A percentile compares a stretch with the other conserved stretches of the same genome.
Conservation (phyloP, 2,329 filamentous ascomycete genomes). For the Pezicula carpinea region DNA sequence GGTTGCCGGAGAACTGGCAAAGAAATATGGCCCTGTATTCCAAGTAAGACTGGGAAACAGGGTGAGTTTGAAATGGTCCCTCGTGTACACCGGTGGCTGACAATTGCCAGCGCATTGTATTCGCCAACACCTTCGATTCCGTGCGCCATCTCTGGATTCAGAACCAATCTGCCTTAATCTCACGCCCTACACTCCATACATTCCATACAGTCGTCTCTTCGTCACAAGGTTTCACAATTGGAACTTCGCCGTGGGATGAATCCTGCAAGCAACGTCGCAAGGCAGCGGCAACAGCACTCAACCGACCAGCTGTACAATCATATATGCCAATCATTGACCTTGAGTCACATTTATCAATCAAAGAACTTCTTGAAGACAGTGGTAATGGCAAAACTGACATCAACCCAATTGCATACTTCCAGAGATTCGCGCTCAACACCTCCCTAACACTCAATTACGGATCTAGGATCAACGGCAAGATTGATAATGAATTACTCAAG, state of each 20-base stretch:
- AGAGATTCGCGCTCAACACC: slow-evolving; percentile 72
- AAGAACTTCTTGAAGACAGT: slow-evolving; percentile 64
- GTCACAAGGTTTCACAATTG: slow-evolving; percentile 77
- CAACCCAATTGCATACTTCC: slow-evolving; percentile 69
- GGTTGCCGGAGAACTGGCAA: slow-evolving; percentile 50
- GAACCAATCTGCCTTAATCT: slow-evolving; percentile 73
- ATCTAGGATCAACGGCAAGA: slow-evolving; percentile 66
- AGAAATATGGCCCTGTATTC: slow-evolving; percentile 59
- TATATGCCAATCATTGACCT: slow-evolving; percentile 83
- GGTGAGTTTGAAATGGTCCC: slow-evolving; percentile 30
- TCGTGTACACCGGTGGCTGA: slow-evolving; percentile 3
- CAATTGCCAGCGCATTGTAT: slow-evolving; percentile 56
- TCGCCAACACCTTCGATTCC: slow-evolving; percentile 73
- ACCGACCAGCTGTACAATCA: slow-evolving; percentile 68
- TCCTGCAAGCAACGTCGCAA: slow-evolving; percentile 74
- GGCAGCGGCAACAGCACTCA: slow-evolving; percentile 73
- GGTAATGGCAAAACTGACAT: slow-evolving; percentile 58
- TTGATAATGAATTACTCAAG: slow-evolving; percentile 60
- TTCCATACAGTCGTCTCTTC: slow-evolving; percentile 76
- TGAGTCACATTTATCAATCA: slow-evolving; percentile 67
- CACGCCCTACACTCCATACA: slow-evolving; percentile 72
- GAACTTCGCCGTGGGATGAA: slow-evolving; percentile 80
- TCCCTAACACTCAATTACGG: slow-evolving; percentile 77
- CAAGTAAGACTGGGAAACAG: slow-evolving; percentile 65
- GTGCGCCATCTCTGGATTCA: slow-evolving; percentile 74